Base-by-base conservation (phyloP, 2,329 filamentous ascomycete species). In the Aureobasidium musti region DNA sequence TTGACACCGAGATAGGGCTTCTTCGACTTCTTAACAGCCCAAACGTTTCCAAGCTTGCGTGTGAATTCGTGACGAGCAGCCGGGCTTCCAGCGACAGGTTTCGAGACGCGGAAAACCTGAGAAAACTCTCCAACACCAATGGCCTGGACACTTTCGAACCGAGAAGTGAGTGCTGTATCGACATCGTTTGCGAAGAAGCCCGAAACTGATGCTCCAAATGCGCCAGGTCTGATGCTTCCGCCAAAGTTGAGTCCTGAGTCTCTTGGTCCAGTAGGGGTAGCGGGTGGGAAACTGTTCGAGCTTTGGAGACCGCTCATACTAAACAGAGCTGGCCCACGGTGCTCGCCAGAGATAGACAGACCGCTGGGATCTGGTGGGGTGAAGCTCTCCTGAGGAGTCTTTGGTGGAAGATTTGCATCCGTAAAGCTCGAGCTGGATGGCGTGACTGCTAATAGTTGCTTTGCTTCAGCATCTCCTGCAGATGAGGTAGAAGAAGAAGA, bases 41-140 rank as follows among this genome's bases (percentile, higher is more conserved):
- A 98, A 0, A 96, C 87, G 37, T 77, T 75, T 67, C 72, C 74
- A 8, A 74, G 68, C 23, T 73, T 70, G 67, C 68, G 70, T 54
- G 70, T 70, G 19, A 68, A 69, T 10, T 75, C 71, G 26, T 73
- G 72, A 41, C 59, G 67, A 69, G 67, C 70, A 43, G 66, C 70
- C 71, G 68, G 80, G 71, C 68, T 78, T 71, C 71, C 67, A 28
- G 70, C 70, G 26, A 78, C 71, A 19, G 80, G 78, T 66, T 84
- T 79, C 17, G 86, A 86, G 5, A 97, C 93, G 41, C 89, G 87
- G 77, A 92, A 99, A 0, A 99, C 95, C 66, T 90, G 87, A 0
- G 95, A 98, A 75, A 99, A 99, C 76, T 97, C 94, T 67, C 95
- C 95, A 68, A 89, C 89, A 56, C 94, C 94, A 70, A 94, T 85